A percentile compares a stretch with the other conserved stretches of the same genome.
These are phyloP conservation scores for Fraxinus albicans DNA, from an alignment of 305 asterid genomes.

Conservation along the genomic window DNA sequence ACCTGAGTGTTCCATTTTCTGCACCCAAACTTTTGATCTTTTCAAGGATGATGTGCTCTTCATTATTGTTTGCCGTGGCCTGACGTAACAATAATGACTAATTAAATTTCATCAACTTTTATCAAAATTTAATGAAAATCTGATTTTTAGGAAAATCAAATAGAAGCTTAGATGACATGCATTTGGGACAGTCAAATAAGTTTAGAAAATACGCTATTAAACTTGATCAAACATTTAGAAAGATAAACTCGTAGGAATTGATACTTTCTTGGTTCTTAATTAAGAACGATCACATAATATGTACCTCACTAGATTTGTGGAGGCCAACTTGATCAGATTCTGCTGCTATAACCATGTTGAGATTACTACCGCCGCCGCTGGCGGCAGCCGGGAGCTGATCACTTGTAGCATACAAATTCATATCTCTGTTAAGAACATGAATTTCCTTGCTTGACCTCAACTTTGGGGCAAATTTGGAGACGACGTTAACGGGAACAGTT, in stretches of 20 bases:
- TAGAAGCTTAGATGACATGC: too few relatives aligned
- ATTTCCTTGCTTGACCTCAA: slow-evolving; percentile 16
- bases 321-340: not conserved
- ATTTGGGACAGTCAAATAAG: too few relatives aligned
- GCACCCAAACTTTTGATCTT: slow-evolving; percentile 24
- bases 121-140: too few relatives aligned
- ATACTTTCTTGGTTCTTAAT: not conserved
- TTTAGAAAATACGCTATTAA: too few relatives aligned
- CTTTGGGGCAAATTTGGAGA: not conserved
- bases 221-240: not conserved
- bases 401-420: slow-evolving; percentile 4
- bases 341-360: not conserved
- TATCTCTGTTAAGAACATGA: slow-evolving; percentile 1
- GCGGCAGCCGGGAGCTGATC: not conserved
- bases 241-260: not conserved
- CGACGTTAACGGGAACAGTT: slow-evolving; percentile 18
- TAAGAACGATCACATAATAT: not conserved
- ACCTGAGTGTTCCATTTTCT: slow-evolving; percentile 5
- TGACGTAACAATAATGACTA: not conserved
- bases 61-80: slow-evolving; percentile 1
- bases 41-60: slow-evolving; percentile 18
- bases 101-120: not conserved
- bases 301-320: slow-evolving; percentile 27
- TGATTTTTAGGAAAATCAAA: too few relatives aligned
- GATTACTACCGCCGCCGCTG: not conserved